Conservation (phyloP, 352 stramenopile genomes). For the Phytophthora pini region DNA sequence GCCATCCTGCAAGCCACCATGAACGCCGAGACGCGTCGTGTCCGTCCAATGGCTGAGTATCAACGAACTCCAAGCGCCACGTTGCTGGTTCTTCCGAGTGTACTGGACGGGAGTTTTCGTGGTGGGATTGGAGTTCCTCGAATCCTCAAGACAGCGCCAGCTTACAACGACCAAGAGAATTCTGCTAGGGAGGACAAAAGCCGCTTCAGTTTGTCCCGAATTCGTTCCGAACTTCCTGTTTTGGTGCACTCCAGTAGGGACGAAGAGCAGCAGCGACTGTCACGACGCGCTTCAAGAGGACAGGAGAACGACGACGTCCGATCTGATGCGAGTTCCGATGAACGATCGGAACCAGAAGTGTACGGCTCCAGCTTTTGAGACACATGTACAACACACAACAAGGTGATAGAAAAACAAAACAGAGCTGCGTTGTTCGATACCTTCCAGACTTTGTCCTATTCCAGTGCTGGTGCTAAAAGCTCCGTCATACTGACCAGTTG, state of each 20-base stretch:
- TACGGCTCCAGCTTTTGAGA: too few species aligned
- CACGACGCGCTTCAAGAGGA: conserved; percentile 1
- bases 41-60: conserved; percentile 14
- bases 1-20: conserved; percentile 27
- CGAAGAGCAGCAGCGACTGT: conserved; percentile 19
- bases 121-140: conserved; percentile 8
- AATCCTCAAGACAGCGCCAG: conserved; percentile 30
- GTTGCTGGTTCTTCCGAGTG: conserved; percentile 29
- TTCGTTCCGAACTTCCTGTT: conserved; percentile 37
- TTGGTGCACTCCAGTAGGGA: conserved; percentile 25
- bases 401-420: conserved; percentile 17
- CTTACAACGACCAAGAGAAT: conserved; percentile 11
- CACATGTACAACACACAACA: conserved; percentile 1
- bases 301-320: conserved; percentile 34
- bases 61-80: conserved; percentile 5
- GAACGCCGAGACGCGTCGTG: conserved; percentile 4
- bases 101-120: conserved; percentile 16
- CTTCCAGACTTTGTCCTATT: neutral
- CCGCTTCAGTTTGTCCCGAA: conserved; percentile 26
- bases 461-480: conserved; percentile 31
- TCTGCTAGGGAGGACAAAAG: conserved; percentile 8
- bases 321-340: conserved; percentile 27
- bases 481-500: conserved; percentile 75
- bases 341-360: conserved; percentile 27
- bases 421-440: conserved; percentile 9